Base-by-base conservation (phyloP, 768 basidiomycete species). In the Rhodotorula taiwanensis region DNA sequence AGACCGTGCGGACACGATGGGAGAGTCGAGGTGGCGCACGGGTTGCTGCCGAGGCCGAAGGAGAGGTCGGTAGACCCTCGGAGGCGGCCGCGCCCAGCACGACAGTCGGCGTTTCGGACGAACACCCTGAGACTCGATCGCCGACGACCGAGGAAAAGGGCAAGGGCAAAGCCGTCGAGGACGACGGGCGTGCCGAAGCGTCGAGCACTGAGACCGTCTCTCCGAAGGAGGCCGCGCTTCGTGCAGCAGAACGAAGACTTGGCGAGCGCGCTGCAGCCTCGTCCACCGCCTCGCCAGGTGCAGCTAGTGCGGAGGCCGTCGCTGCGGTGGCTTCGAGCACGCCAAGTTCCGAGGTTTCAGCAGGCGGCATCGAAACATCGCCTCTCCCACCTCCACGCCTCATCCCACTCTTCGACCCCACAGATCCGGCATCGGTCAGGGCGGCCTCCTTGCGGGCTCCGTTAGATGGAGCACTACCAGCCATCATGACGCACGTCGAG, bases 371-470 rank as follows among this genome's bases (percentile, higher is more conserved):
- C n/a, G n/a, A n/a, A n/a, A n/a, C n/a, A n/a, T n/a, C 42, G 1
- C n/a, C 60, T 5, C 36, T 54, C 27, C 25, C 45, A 41, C 15
- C 41, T 2, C 72, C 72, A 13, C 58, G 66, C 44, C 64, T 72
- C n/a, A 79, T 82, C 50, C 81, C 81, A 5, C 73, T 82, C 51
- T 79, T 77, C 72, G 78, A 80, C 47, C 71, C 69, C 13, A 47
- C 67, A 5, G 49, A 63, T 41, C 60, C 70, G 27, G 25, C 44
- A 20, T 21, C 55, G 21, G 23, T 39, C 9, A 16, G 10, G 9
- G 36, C 36, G 10, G 36, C 36, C 36, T 9, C 36, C 36, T 9
- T 16, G 9, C 36, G 36, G 16, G 36, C 10, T 39, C 36, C 16
- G 10, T 9, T 21, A 44, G 11, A 44, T 54, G 43, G 7, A 10